A percentile compares a stretch with the other conserved stretches of the same genome.
phyloP scores from a whole-genome alignment of 2,329 filamentous ascomycete genomes.

The Colletotrichum neosansevieriae region DNA sequence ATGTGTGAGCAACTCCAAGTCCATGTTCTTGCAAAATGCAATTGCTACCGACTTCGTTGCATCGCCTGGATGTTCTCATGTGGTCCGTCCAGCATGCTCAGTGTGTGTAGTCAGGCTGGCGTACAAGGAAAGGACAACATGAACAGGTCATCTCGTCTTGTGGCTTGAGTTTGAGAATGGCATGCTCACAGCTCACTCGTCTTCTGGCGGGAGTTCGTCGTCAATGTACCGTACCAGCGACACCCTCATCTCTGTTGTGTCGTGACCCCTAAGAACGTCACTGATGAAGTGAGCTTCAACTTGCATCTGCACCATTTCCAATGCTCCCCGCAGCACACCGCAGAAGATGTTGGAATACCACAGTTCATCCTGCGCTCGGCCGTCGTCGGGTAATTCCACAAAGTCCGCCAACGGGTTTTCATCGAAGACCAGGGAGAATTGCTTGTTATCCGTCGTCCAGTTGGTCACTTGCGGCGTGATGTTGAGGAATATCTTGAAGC shows the following conservation, averaged over 20 bases:
- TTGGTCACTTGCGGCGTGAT: slow-evolving; percentile 93
- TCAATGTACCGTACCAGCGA: slow-evolving; percentile 94
- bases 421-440: slow-evolving; percentile 95
- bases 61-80: too few relatives aligned
- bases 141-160: too few relatives aligned
- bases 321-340: slow-evolving; percentile 87
- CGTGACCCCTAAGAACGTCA: slow-evolving; percentile 91
- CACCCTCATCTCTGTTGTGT: slow-evolving; percentile 97
- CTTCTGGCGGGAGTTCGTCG: slow-evolving; percentile 95
- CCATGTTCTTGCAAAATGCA: too few relatives aligned
- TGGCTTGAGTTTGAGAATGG: neutral
- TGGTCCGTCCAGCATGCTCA: too few relatives aligned
- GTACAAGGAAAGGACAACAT: too few relatives aligned
- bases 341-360: slow-evolving; percentile 99
- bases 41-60: too few relatives aligned
- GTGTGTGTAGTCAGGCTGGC: too few relatives aligned
- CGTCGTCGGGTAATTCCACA: slow-evolving; percentile 96
- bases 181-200: slow-evolving; percentile 73
- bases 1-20: too few relatives aligned
- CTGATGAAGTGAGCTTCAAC: slow-evolving; percentile 97
- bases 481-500: slow-evolving; percentile 99
- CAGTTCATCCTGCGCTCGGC: slow-evolving; percentile 92
- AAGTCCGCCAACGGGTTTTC: slow-evolving; percentile 98
- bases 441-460: slow-evolving; percentile 96
- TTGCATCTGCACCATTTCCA: slow-evolving; percentile 99